These are phyloP conservation scores for Phragmites australis DNA, from an alignment of 176 grass and related monocot genomes.

Conservation along the genomic window DNA sequence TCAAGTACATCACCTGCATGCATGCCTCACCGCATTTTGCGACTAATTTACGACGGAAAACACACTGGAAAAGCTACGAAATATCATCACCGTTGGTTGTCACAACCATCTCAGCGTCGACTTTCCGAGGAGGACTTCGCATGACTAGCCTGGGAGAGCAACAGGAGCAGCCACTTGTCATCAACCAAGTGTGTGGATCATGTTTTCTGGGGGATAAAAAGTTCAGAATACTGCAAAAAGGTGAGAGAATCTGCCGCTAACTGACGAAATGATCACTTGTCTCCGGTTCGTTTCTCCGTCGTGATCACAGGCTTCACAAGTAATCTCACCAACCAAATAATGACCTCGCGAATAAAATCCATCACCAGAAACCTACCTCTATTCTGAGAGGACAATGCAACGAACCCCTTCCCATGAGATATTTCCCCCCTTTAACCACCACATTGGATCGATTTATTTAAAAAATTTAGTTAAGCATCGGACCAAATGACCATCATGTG, in stretches of 20 bases:
- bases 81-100: neutral
- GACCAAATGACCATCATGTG: conserved; percentile 13
- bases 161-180: neutral
- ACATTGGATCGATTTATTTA: neutral
- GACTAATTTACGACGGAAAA: neutral
- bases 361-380: neutral
- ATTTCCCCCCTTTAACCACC: conserved; percentile 44
- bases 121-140: conserved; percentile 1
- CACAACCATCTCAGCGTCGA: neutral
- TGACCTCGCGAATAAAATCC: conserved; percentile 28
- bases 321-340: conserved; percentile 53
- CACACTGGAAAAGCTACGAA: neutral
- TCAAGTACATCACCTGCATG: conserved; percentile 28
- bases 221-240: neutral
- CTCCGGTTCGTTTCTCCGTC: conserved; percentile 11
- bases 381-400: conserved; percentile 14
- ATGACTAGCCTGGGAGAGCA: neutral
- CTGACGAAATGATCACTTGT: conserved; percentile 11
- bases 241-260: conserved; percentile 27
- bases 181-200: too few species aligned
- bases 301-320: conserved; percentile 24
- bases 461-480: neutral
- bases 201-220: too few species aligned
- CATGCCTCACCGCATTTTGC: conserved; percentile 17
- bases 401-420: neutral